phyloP scores from a whole-genome alignment of 805 yeast genomes.

The Barnettozyma siamensis region DNA sequence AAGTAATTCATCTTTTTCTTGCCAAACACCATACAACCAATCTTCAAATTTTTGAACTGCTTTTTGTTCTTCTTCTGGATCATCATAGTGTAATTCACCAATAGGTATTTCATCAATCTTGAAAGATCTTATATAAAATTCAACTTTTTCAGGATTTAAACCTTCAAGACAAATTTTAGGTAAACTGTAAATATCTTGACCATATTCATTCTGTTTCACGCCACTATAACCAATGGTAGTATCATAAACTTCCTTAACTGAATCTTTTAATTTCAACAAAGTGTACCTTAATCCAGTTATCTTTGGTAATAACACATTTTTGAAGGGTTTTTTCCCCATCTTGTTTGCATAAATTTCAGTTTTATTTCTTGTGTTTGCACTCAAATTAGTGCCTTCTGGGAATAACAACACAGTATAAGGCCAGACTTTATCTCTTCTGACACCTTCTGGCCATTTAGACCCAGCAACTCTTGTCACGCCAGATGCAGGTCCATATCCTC shows the following conservation, averaged over 20 bases:
- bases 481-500: conserved; percentile 49
- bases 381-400: conserved; percentile 93
- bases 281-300: conserved; percentile 71
- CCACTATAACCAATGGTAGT: conserved; percentile 81
- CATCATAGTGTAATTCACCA: conserved; percentile 41
- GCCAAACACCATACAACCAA: conserved; percentile 77
- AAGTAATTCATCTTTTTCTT: conserved; percentile 68
- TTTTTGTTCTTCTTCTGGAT: conserved; percentile 34
- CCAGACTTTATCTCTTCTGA: conserved; percentile 33
- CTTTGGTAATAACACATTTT: conserved; percentile 76
- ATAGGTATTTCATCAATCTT: conserved; percentile 59
- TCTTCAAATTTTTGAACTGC: conserved; percentile 48
- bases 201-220: conserved; percentile 53
- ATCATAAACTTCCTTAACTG: conserved; percentile 65
- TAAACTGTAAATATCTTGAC: conserved; percentile 72
- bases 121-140: conserved; percentile 58
- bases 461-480: conserved; percentile 28
- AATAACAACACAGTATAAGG: conserved; percentile 70
- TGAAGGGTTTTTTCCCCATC: conserved; percentile 41
- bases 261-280: conserved; percentile 46
- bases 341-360: conserved; percentile 55
- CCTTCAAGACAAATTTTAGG: conserved; percentile 61
- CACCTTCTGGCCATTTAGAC: conserved; percentile 22
- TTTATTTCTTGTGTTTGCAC: conserved; percentile 54
- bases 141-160: conserved; percentile 60